phyloP scores from a whole-genome alignment of 768 basidiomycete genomes.

The Hygrocybe punicea region DNA sequence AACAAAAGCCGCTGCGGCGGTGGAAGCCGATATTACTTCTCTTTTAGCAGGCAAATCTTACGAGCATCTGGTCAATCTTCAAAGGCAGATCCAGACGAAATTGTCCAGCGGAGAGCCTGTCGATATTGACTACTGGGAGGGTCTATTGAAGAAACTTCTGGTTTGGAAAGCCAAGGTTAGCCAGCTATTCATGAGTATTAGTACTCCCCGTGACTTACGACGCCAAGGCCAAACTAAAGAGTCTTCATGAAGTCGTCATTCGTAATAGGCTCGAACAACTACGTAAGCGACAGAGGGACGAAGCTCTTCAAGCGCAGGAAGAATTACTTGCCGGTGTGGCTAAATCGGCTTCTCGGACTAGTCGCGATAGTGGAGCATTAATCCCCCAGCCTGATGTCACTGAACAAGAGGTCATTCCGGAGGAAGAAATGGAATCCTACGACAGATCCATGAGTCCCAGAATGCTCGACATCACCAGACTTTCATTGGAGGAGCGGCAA shows the following conservation, averaged over 20 bases:
- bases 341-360: conserved; percentile 47
- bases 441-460: conserved; percentile 82
- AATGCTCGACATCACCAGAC: conserved; percentile 65
- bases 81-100: conserved; percentile 84
- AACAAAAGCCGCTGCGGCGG: conserved; percentile 68
- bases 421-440: conserved; percentile 77
- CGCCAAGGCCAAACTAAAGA: conserved; percentile 79
- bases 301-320: conserved; percentile 90
- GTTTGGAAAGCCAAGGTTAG: conserved; percentile 95
- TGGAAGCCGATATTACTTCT: conserved; percentile 79
- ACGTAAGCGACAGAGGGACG: conserved; percentile 92
- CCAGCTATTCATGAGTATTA: neutral
- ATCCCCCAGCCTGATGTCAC: conserved; percentile 29
- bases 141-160: conserved; percentile 81
- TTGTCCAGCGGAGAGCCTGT: conserved; percentile 89
- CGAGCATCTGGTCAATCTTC: conserved; percentile 77
- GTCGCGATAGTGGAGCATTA: conserved; percentile 27
- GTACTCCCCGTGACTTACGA: conserved; percentile 8
- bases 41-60: conserved; percentile 84
- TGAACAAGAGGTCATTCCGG: conserved; percentile 36
- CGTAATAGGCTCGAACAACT: conserved; percentile 94
- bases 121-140: conserved; percentile 98
- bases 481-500: conserved; percentile 75
- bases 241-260: conserved; percentile 93
- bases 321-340: conserved; percentile 81